Evolutionary conservation across 257 asterid genomes (phyloP).

Genomic region (Leonotis leonurus): DNA sequence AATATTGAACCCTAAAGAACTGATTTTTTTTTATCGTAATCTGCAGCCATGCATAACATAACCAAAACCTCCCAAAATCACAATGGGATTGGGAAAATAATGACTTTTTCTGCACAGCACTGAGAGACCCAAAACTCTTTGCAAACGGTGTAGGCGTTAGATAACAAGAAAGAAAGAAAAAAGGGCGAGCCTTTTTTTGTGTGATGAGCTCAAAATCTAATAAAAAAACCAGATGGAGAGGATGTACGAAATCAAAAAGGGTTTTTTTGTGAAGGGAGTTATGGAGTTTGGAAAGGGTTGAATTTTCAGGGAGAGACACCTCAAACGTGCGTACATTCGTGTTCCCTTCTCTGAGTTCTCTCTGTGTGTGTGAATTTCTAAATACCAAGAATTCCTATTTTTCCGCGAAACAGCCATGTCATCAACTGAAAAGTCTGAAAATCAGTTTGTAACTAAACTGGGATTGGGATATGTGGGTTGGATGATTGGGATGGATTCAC

Average conservation of each 20-base stretch:
- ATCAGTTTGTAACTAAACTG: slow-evolving; percentile 36
- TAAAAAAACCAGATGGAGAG: slow-evolving; percentile 15
- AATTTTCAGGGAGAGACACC: slow-evolving; percentile 33
- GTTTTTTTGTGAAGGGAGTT: slow-evolving; percentile 29
- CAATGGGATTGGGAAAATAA: slow-evolving; percentile 13
- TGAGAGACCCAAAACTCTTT: slow-evolving; percentile 13
- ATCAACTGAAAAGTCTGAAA: slow-evolving; percentile 43
- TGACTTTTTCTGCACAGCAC: slow-evolving; percentile 5
- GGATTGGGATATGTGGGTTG: no score
- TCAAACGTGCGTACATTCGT: slow-evolving; percentile 43
- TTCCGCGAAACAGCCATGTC: slow-evolving; percentile 51
- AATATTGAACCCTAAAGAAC: slow-evolving; percentile 21
- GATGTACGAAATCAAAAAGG: slow-evolving; percentile 34
- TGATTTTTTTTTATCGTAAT: slow-evolving; percentile 14
- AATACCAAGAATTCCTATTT: slow-evolving; percentile 25
- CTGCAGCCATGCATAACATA: slow-evolving; percentile 24
- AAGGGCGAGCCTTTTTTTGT: not conserved
- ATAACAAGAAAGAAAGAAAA: not conserved
- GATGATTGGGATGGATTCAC: slow-evolving; percentile 43
- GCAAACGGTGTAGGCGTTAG: slow-evolving; percentile 7
- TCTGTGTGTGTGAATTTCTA: slow-evolving; percentile 21
- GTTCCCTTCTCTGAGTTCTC: slow-evolving; percentile 8
- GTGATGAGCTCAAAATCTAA: slow-evolving; percentile 19
- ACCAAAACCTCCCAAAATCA: slow-evolving; percentile 4
- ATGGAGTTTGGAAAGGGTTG: slow-evolving; percentile 37